Base-by-base conservation (phyloP, 768 basidiomycete genomes). In the Tylopilus rubrobrunneus region DNA sequence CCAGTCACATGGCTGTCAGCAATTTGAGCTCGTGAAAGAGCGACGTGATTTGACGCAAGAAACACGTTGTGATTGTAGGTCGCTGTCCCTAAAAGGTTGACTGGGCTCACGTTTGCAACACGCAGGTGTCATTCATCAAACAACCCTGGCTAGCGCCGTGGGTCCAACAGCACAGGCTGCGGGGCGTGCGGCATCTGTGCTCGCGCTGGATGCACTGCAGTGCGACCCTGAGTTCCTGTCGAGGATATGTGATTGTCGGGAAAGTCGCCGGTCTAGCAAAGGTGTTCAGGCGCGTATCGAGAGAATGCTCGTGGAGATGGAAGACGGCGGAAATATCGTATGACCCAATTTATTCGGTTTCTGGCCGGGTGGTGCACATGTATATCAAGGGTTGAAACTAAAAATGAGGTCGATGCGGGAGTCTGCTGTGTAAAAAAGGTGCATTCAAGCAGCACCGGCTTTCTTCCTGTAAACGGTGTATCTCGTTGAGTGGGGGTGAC, bases 141-240 rank as follows among this genome's bases (percentile, higher is more conserved):
- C 82, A 21, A 72, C 82, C 37, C 72, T 92, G 41, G 81, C 86
- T 28, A 82, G 73, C 46, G 85, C 79, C 2, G 72, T 73, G 51
- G 85, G 84, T 47, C 49, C 66, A 7, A 79, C 79, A 7, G 71
- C 75, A 9, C 70, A 77, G 28, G 72, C 76, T 17, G 86, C 89
- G 25, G 78, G 83, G 6, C 79, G 86, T 56, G 73, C 70, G 37
- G 85, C 84, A 4, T 86, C 86, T 7, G 60, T 80, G 45, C 74
- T 74, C n/a, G 89, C 88, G 11, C 65, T 92, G 55, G 84, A 88
- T 63, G 83, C 81, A 17, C 67, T 92, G 33, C 80, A 87, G 53
- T 80, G 78, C 27, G 83, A 89, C 62, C 69, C 82, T 6, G 76
- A 74, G 12, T 83, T 91, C 51, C 69, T 92, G 64, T 69, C 76